These are phyloP conservation scores for Pisolithus sp. DNA, from an alignment of 768 basidiomycete species.

Conservation along the genomic window DNA sequence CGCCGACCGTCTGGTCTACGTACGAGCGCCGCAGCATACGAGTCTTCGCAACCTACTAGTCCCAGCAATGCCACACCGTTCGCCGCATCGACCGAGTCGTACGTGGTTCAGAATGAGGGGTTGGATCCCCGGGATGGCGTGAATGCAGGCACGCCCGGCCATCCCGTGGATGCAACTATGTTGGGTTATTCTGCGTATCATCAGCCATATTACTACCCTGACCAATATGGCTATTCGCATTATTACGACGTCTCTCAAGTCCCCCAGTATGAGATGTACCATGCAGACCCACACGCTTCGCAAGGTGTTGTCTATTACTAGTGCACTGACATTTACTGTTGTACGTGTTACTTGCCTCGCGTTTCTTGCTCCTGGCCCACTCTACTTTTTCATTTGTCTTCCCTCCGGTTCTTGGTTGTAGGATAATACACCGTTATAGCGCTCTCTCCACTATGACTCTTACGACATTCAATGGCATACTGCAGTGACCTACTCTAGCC, in stretches of 20 bases:
- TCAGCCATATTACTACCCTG: conserved; percentile 61
- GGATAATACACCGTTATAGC: conserved; percentile 13
- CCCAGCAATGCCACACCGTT: conserved; percentile 12
- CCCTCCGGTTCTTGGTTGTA: conserved; percentile 13
- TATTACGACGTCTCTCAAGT: conserved; percentile 65
- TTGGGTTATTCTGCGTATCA: conserved; percentile 56
- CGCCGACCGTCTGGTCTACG: conserved; percentile 39
- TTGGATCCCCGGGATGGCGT: conserved; percentile 13
- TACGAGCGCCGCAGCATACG: conserved; percentile 45
- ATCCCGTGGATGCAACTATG: conserved; percentile 32
- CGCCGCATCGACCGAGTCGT: conserved; percentile 9
- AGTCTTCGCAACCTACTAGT: conserved; percentile 34
- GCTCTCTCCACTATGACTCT: background rate
- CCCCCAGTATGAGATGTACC: conserved; percentile 64
- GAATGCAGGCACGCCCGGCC: conserved; percentile 14
- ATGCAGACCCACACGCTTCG: conserved; percentile 42
- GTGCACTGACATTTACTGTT: conserved; percentile 9
- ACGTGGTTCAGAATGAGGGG: conserved; percentile 1
- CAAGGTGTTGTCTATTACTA: conserved; percentile 55
- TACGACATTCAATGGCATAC: too few relatives aligned
- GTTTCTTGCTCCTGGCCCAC: background rate
- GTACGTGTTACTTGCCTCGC: background rate
- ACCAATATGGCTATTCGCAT: conserved; percentile 57
- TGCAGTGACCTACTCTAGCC: too few relatives aligned
- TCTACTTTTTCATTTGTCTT: conserved; percentile 1